These are phyloP conservation scores for Melanogaster broomeanus DNA, from an alignment of 768 basidiomycete species.

Conservation along the genomic window DNA sequence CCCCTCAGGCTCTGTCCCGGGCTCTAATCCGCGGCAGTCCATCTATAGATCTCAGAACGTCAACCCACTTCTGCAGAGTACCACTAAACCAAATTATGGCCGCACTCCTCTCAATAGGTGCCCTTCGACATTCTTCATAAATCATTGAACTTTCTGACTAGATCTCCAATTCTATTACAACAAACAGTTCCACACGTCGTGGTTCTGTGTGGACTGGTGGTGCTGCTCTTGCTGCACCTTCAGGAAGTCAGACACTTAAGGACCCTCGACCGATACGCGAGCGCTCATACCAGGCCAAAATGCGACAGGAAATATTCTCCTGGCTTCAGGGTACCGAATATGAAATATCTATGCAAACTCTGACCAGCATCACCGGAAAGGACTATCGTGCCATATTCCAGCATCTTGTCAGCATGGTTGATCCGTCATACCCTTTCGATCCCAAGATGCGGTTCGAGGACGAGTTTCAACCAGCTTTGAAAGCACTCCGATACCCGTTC, in stretches of 20 bases:
- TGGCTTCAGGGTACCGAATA: slow-evolving; percentile 70
- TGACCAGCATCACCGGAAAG: slow-evolving; percentile 79
- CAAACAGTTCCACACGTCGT: slow-evolving; percentile 63
- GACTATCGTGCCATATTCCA: slow-evolving; percentile 88
- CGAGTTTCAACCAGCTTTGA: slow-evolving; percentile 76
- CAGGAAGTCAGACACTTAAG: slow-evolving; percentile 58
- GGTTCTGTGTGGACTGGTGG: slow-evolving; percentile 74
- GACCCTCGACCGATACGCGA: slow-evolving; percentile 83
- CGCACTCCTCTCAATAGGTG: slow-evolving; percentile 77
- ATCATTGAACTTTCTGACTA: slow-evolving; percentile 4
- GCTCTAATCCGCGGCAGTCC: slow-evolving; percentile 66
- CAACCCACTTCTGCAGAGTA: slow-evolving; percentile 71
- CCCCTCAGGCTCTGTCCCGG: slow-evolving; percentile 31
- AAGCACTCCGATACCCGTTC: slow-evolving; percentile 80
- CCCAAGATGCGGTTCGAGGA: slow-evolving; percentile 70
- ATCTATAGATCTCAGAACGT: slow-evolving; percentile 67
- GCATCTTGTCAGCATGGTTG: slow-evolving; percentile 68
- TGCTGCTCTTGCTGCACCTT: slow-evolving; percentile 43
- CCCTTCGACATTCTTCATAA: slow-evolving; percentile 7
- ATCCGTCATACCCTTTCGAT: slow-evolving; percentile 65
- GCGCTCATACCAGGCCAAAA: slow-evolving; percentile 66
- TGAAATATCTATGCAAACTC: slow-evolving; percentile 65
- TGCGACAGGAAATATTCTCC: slow-evolving; percentile 73
- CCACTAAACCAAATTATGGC: slow-evolving; percentile 64
- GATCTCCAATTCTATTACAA: neutral